A percentile compares a stretch with the other conserved stretches of the same genome.
Evolutionary conservation across 257 asterid species (phyloP).

Genomic region (Rhazya stricta): DNA sequence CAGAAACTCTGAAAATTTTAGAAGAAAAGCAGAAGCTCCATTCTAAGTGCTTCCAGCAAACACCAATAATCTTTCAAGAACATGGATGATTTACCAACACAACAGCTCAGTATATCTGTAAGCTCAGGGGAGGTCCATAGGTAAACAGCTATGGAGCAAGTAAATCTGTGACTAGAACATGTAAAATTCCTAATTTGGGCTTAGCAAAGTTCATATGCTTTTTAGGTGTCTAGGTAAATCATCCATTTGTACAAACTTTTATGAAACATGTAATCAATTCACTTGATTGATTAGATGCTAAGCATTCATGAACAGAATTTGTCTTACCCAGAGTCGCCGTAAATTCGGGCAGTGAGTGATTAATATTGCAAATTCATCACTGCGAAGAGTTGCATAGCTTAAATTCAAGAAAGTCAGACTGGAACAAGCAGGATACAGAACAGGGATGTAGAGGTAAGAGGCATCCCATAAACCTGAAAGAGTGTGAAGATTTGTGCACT

Average conservation of each 20-base stretch:
- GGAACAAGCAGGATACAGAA: slow-evolving; percentile 66
- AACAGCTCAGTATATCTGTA: neutral
- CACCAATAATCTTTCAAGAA: neutral
- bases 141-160: neutral
- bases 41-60: neutral
- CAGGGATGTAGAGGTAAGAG: slow-evolving; percentile 41
- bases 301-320: slow-evolving; percentile 3
- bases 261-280: neutral
- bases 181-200: neutral
- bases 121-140: neutral
- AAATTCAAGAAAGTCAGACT: slow-evolving; percentile 66
- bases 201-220: too few relatives aligned
- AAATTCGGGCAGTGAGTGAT: slow-evolving; percentile 63
- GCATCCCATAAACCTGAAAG: slow-evolving; percentile 75
- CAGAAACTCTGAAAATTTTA: neutral
- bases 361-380: slow-evolving; percentile 57
- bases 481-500: slow-evolving; percentile 46
- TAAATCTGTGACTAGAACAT: neutral
- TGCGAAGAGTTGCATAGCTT: slow-evolving; percentile 48
- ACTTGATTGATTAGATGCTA: slow-evolving; percentile 3
- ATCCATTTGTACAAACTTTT: neutral
- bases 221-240: neutral
- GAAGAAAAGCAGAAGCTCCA: neutral
- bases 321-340: slow-evolving; percentile 81
- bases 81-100: neutral